These are phyloP conservation scores for Hyphopichia khmerensis DNA, from an alignment of 1,139 yeast species.

Conservation along the genomic window DNA sequence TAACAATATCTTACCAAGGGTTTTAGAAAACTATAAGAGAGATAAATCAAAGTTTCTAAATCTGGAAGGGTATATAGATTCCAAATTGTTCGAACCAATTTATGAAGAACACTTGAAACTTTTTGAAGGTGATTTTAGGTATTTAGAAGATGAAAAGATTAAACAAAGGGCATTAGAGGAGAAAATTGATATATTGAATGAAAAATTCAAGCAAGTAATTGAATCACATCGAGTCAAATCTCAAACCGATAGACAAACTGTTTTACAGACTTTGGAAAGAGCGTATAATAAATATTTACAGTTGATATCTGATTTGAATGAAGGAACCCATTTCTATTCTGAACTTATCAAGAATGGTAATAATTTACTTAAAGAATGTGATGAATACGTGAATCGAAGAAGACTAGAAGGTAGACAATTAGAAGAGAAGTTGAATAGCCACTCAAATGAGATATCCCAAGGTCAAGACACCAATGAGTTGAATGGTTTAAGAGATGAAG, in stretches of 20 bases:
- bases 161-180: slow-evolving; percentile 45
- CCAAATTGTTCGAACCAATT: slow-evolving; percentile 28
- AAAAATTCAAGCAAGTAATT: slow-evolving; percentile 28
- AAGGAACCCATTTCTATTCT: slow-evolving; percentile 70
- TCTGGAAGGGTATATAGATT: slow-evolving; percentile 21
- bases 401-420: slow-evolving; percentile 54
- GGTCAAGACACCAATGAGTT: not conserved
- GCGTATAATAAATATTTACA: slow-evolving; percentile 56
- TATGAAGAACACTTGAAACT: slow-evolving; percentile 36
- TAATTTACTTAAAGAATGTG: slow-evolving; percentile 50
- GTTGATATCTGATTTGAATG: slow-evolving; percentile 57
- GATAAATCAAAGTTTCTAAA: slow-evolving; percentile 17
- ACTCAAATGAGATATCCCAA: not conserved
- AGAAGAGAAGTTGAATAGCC: slow-evolving; percentile 22
- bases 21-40: slow-evolving; percentile 46
- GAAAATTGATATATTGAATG: slow-evolving; percentile 41
- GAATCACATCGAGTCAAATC: slow-evolving; percentile 20
- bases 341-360: slow-evolving; percentile 55
- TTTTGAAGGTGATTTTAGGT: slow-evolving; percentile 41
- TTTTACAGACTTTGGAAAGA: slow-evolving; percentile 54
- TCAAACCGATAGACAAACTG: slow-evolving; percentile 42
- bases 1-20: slow-evolving; percentile 49
- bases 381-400: slow-evolving; percentile 52
- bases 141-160: slow-evolving; percentile 34
- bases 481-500: slow-evolving; percentile 6